Conservation (phyloP, 2,329 filamentous ascomycete species). For the Furcasterigmium sp. region DNA sequence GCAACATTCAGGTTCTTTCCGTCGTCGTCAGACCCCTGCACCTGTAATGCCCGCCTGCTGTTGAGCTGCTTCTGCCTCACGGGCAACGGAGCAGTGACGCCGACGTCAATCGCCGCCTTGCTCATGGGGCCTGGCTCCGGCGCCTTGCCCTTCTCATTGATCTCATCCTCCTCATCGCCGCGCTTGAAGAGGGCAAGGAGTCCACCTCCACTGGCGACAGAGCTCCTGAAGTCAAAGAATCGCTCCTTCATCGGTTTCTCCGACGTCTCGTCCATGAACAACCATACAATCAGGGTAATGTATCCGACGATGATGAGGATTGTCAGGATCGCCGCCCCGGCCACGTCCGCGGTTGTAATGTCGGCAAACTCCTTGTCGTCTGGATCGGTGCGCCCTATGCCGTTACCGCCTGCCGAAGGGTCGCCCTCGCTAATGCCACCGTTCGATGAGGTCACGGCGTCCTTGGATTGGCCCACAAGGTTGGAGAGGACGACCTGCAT, state of each 20-base stretch:
- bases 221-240: slow-evolving; percentile 18
- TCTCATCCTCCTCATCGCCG: slow-evolving; percentile 1
- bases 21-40: not conserved
- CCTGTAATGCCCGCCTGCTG: not conserved
- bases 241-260: slow-evolving; percentile 25
- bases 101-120: not conserved
- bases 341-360: slow-evolving; percentile 51
- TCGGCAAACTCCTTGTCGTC: not conserved
- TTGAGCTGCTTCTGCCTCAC: not conserved
- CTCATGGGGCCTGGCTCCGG: slow-evolving; percentile 5
- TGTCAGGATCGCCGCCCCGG: slow-evolving; percentile 63
- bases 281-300: slow-evolving; percentile 44
- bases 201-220: slow-evolving; percentile 5
- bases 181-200: slow-evolving; percentile 2
- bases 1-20: not conserved
- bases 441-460: slow-evolving; percentile 36
- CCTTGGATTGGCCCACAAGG: slow-evolving; percentile 39
- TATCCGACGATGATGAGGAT: slow-evolving; percentile 50
- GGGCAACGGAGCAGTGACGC: not conserved
- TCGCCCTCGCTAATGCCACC: slow-evolving; percentile 54
- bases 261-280: slow-evolving; percentile 42
- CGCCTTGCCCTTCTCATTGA: slow-evolving; percentile 11
- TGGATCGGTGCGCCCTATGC: slow-evolving; percentile 31
- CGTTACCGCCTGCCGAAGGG: slow-evolving; percentile 38
- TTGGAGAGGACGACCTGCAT: slow-evolving; percentile 61